phyloP scores from a whole-genome alignment of 176 grass and related monocot genomes.

The Aegilops bicornis region DNA sequence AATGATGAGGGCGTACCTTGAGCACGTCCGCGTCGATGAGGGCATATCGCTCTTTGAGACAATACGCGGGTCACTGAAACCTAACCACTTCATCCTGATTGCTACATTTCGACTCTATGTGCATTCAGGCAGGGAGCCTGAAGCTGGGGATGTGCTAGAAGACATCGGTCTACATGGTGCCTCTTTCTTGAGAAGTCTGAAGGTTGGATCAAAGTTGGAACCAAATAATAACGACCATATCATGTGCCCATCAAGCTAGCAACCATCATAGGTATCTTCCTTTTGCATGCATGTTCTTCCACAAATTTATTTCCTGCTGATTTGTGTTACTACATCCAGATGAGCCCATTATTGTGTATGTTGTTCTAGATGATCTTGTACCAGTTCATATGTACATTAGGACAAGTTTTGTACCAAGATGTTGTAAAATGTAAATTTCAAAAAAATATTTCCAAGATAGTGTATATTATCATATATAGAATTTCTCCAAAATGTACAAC shows the following conservation, averaged over 20 bases:
- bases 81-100: conserved; percentile 72
- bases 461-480: no score
- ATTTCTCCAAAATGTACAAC: neutral
- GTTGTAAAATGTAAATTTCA: neutral
- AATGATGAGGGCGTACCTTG: conserved; percentile 80
- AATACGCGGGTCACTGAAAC: conserved; percentile 36
- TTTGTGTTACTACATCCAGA: no score
- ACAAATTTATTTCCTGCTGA: neutral
- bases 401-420: neutral
- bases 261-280: neutral
- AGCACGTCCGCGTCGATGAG: conserved; percentile 45
- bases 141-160: conserved; percentile 52
- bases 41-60: conserved; percentile 56
- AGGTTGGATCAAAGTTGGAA: conserved; percentile 51
- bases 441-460: no score
- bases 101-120: conserved; percentile 66
- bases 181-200: conserved; percentile 67
- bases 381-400: neutral
- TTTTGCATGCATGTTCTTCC: neutral
- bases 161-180: conserved; percentile 42
- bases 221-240: neutral
- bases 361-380: neutral
- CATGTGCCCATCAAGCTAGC: no score
- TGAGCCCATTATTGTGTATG: neutral
- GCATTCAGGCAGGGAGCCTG: conserved; percentile 41